Percentiles rank a stretch among this genome's conserved stretches.
These are phyloP conservation scores for Nannochloris sp. DNA, from an alignment of 139 green algal species.

Conservation along the genomic window DNA sequence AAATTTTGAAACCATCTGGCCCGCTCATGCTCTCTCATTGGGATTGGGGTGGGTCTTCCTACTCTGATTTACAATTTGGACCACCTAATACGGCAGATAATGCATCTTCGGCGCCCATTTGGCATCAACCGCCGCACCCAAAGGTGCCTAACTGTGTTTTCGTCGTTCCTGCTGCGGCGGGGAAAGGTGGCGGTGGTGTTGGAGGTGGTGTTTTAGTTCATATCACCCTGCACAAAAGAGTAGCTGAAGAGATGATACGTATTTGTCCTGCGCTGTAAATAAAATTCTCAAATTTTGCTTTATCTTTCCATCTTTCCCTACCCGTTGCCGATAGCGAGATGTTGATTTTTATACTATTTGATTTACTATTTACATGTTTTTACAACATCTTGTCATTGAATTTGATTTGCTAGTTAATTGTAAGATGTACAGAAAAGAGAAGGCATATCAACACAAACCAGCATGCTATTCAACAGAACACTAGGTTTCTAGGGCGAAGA, in stretches of 20 bases:
- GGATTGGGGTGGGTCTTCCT: background rate
- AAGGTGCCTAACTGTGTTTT: background rate
- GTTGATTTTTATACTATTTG: too few species aligned
- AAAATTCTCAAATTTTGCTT: too few species aligned
- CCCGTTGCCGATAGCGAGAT: too few species aligned
- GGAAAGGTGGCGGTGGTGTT: background rate
- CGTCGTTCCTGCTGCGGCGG: background rate
- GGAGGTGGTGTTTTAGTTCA: background rate
- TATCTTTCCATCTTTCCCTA: too few species aligned
- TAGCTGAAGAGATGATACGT: background rate
- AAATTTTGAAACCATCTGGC: background rate
- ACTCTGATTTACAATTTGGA: background rate
- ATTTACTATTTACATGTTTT: too few species aligned
- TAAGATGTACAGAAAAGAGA: too few species aligned
- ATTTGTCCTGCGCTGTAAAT: background rate
- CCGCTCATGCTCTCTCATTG: background rate
- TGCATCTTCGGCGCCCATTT: background rate
- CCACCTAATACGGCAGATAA: background rate
- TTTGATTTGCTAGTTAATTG: too few species aligned
- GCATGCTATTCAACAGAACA: too few species aligned
- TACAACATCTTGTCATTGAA: too few species aligned
- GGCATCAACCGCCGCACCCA: background rate
- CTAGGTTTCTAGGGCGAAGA: too few species aligned
- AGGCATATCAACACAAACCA: too few species aligned
- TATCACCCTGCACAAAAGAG: background rate